Percentiles rank a stretch among this genome's conserved stretches.
phyloP scores from a whole-genome alignment of 768 basidiomycete genomes.

The Hygrocybe punicea region DNA sequence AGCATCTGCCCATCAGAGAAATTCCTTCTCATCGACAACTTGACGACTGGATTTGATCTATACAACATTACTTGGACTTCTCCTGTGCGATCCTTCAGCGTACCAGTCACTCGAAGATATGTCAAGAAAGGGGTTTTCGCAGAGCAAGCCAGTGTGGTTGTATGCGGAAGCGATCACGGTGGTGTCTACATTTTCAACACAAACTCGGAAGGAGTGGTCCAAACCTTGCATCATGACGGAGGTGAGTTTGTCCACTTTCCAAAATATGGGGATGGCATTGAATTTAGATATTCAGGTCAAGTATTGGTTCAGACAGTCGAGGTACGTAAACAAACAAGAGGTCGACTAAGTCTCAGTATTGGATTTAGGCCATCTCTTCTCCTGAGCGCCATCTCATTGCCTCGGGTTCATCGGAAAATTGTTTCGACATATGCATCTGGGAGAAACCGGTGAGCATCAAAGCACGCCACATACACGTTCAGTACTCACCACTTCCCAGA shows the following conservation, averaged over 20 bases:
- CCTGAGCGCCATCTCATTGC: background rate
- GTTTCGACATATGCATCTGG: background rate
- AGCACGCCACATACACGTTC: background rate
- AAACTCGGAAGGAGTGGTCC: background rate
- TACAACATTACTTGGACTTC: background rate
- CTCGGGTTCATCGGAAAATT: background rate
- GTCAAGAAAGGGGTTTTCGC: background rate
- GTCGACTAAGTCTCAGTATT: background rate
- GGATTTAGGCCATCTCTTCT: background rate
- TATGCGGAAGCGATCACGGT: slow-evolving; percentile 1
- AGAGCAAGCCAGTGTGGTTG: background rate
- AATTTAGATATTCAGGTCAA: background rate
- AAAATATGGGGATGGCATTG: background rate
- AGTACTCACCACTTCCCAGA: background rate
- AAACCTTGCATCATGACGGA: background rate
- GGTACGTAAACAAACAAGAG: background rate
- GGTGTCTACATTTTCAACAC: background rate
- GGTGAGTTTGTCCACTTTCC: background rate
- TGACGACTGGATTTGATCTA: background rate
- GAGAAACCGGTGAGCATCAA: background rate
- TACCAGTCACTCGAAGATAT: background rate
- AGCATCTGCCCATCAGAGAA: background rate
- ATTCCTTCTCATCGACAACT: background rate
- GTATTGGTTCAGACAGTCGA: slow-evolving; percentile 2
- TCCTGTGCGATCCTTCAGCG: background rate